Percentiles rank a stretch among this genome's conserved stretches.
These are phyloP conservation scores for Leonotis leonurus DNA, from an alignment of 257 asterid species.

Conservation along the genomic window DNA sequence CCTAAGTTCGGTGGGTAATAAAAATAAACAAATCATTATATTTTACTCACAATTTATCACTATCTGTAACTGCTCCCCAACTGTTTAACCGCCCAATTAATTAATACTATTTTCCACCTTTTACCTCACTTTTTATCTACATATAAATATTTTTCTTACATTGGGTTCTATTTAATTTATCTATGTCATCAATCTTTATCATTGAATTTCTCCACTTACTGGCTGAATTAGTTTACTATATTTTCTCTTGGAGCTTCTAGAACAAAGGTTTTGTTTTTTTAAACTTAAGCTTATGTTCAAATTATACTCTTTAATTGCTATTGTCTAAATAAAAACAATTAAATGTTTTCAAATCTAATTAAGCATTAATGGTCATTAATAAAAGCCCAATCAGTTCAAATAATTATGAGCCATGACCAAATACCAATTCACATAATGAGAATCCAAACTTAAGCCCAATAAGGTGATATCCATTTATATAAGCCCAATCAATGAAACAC, in stretches of 20 bases:
- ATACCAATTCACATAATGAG: no score
- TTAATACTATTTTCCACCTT: neutral
- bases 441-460: neutral
- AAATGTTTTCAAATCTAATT: no score
- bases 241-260: neutral
- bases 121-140: neutral
- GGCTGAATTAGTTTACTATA: no score
- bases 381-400: no score
- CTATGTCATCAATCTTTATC: neutral
- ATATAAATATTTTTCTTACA: neutral
- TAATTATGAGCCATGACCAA: no score
- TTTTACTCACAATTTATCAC: neutral
- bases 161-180: neutral
- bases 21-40: neutral
- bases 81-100: constrained; percentile 17
- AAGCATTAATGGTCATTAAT: no score
- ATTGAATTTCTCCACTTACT: neutral
- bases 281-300: neutral
- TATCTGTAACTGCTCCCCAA: constrained; percentile 22
- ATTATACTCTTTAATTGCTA: neutral
- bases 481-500: constrained; percentile 1
- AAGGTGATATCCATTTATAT: neutral
- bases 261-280: neutral
- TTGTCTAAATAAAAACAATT: no score
- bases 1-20: constrained; percentile 9